Base-by-base conservation (phyloP, 2,329 filamentous ascomycete genomes). In the Fusarium fujikuroi region DNA sequence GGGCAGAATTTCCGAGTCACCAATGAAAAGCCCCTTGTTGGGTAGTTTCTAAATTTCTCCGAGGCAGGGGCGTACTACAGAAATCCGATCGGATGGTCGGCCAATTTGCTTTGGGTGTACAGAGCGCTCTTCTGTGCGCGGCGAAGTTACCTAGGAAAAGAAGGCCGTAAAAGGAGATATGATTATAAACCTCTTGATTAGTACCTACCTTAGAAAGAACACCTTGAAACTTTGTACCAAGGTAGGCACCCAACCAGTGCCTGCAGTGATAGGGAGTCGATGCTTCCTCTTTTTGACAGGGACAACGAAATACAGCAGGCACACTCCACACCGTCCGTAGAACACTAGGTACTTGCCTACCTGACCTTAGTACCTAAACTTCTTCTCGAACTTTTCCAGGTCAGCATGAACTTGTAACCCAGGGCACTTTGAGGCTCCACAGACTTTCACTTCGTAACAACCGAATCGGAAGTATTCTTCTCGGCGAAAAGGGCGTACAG, bases 381-480 rank as follows among this genome's bases (percentile, higher is more conserved):
- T 40, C 34, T 53, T 37, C 34, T 53, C 19, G 23, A 18, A 32
- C 53, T 18, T 47, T 18, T 47, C 25, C 9, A n/a, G 46, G 28
- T n/a, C 30, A 28, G 19, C 37, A 43, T 42, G 52, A 32, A 28
- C n/a, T 32, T 19, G 19, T 32, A 47, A 36, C 30, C n/a, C 54
- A 47, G 21, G 46, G 46, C 46, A 50, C 46, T 32, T 34, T 36
- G 23, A 46, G 30, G 40, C 23, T n/a, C 54, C 54, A 58, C 54
- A 58, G 43, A 49, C 56, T 49, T 50, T 25, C 14, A 34, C 21
- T 39, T 37, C 56, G n/a, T 46, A 49, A 59, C 19, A 28, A 23
- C 43, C 40, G 60, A 32, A 39, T 59, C 59, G 59, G 66, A 65
- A 70, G 52, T 65, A 53, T 52, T 49, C 28, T 40, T 32, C 16